Evolutionary conservation across 805 yeast genomes (phyloP), one percentile per base, ranked within the genome.

Genomic region (Wickerhamiella spandovensis): DNA sequence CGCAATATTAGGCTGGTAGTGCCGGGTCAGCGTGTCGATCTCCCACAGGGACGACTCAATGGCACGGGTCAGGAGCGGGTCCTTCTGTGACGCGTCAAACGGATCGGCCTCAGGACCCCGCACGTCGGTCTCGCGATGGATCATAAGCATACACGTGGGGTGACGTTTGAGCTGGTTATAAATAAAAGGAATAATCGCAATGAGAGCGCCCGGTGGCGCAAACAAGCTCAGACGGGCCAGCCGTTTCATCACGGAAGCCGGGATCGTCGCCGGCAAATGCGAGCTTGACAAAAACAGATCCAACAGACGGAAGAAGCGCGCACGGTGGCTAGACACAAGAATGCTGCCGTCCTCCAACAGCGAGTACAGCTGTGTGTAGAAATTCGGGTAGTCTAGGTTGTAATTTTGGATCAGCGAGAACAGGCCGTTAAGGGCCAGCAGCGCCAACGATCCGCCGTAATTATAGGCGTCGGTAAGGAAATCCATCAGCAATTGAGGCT

Each of bases 1-100:
- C 1, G 96, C 90, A 12, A 92, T 87, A 60, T 92, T 92, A 15
- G 97, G 97, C 67, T 92, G 97, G 62, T 88, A 90, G 64, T 92
- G 98, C 12, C 77, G 67, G 70, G 81, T 78, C 51, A 84, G 67
- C 0, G 95, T 73, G 52, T 84, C 85, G 51, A 90, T 63, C 66
- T 92, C 98, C 98, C 98, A 92, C 46, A 89, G 66, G 0, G 97
- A 89, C 0, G 95, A 84, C 7, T 76, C 81, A 35, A 89, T 69
- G 3, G 97, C 97, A 32, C 77, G 71, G 0, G 96, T 83, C 51
- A 75, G 69, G 51, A 82, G 72, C 2, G 98, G 98, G 63, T 90
- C 87, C 1, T 54, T 49, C 59, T 85, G 95, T 1, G 64, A 53
- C 32, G 71, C 67, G 55, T 82, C 71, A 62, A 76, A 90, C 4